Evolutionary conservation across 2,329 filamentous ascomycete species (phyloP).

Genomic region (Calonectria pseudoreteaudii): DNA sequence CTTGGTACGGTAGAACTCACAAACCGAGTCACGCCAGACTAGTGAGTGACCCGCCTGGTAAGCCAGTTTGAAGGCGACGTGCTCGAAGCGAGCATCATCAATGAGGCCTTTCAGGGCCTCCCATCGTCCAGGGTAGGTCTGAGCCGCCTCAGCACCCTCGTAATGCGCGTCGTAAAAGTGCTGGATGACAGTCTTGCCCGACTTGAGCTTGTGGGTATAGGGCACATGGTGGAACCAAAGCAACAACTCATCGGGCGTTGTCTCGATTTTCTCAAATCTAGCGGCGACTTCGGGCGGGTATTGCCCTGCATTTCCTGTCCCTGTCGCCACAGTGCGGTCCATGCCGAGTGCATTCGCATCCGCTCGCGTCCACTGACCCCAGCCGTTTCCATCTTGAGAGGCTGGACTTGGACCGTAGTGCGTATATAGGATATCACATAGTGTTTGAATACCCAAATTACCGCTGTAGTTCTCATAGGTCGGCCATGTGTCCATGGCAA

Average conservation of each 20-base stretch:
- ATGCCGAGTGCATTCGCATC: neutral
- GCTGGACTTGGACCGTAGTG: neutral
- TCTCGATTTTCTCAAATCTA: neutral
- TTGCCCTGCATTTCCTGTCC: neutral
- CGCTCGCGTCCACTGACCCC: neutral
- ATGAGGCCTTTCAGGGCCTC: neutral
- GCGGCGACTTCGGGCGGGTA: neutral
- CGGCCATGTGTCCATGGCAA: slow-evolving; percentile 1
- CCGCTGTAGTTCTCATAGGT: slow-evolving; percentile 2
- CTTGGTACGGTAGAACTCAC: neutral
- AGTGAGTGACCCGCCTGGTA: neutral
- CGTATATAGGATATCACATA: neutral
- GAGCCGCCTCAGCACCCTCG: neutral
- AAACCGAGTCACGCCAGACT: neutral
- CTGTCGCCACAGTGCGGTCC: neutral
- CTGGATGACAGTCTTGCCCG: neutral
- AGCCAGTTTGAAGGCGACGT: neutral
- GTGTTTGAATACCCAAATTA: neutral
- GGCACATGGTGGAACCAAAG: neutral
- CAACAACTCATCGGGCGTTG: neutral
- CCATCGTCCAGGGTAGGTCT: neutral
- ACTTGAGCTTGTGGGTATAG: neutral
- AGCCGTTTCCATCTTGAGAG: neutral
- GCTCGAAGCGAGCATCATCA: neutral
- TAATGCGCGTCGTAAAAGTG: slow-evolving; percentile 1